Conservation (phyloP, 2,329 filamentous ascomycete genomes). For the Zopfia rhizophila region DNA sequence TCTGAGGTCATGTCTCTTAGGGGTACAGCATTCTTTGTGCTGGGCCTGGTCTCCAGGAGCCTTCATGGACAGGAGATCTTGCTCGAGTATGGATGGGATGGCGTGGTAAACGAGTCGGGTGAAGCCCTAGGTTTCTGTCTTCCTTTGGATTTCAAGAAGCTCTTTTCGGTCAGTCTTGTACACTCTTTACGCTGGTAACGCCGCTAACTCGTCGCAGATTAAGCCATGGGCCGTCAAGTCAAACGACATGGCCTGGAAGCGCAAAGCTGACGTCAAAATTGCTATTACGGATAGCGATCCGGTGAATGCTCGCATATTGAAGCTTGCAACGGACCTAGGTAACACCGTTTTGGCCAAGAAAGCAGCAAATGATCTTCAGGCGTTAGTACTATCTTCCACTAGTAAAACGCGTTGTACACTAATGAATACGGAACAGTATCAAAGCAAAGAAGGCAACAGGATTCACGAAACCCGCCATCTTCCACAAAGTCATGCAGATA, state of each 20-base stretch:
- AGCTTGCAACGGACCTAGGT: conserved; percentile 86
- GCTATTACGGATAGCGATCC: conserved; percentile 71
- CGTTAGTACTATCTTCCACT: conserved; percentile 50
- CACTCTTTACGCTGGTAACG: neutral
- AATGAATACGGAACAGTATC: conserved; percentile 62
- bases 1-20: conserved; percentile 92
- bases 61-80: conserved; percentile 92
- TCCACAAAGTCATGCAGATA: conserved; percentile 84
- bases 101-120: conserved; percentile 84
- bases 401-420: conserved; percentile 17
- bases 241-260: conserved; percentile 43
- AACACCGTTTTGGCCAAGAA: conserved; percentile 94
- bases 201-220: conserved; percentile 44
- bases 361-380: conserved; percentile 80
- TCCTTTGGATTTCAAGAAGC: conserved; percentile 77
- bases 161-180: conserved; percentile 71
- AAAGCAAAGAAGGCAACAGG: conserved; percentile 78
- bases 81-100: conserved; percentile 90
- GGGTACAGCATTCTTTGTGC: conserved; percentile 95
- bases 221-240: conserved; percentile 48
- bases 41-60: conserved; percentile 91
- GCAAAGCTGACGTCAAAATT: conserved; percentile 59
- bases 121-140: conserved; percentile 88
- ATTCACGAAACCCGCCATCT: conserved; percentile 81
- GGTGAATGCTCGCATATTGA: conserved; percentile 78